phyloP scores from a whole-genome alignment of 2,329 filamentous ascomycete species.

The Meredithiella fracta region DNA sequence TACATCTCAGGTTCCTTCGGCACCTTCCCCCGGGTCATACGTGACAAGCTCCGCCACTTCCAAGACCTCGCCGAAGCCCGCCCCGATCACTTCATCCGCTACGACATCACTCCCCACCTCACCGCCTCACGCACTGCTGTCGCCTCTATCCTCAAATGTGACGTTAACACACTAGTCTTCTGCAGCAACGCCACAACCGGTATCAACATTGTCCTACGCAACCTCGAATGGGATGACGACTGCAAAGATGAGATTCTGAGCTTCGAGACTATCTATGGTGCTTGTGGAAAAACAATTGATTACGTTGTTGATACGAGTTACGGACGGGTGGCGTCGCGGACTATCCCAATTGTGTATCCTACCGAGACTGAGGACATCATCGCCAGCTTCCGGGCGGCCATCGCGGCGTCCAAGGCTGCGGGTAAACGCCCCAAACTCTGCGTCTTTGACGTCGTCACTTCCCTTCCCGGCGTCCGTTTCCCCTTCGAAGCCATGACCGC shows the following conservation, averaged over 20 bases:
- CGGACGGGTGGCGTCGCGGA: conserved; percentile 27
- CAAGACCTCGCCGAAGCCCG: conserved; percentile 49
- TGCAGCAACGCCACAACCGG: conserved; percentile 68
- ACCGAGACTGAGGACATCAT: conserved; percentile 52
- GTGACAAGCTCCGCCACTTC: conserved; percentile 41
- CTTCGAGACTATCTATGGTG: conserved; percentile 65
- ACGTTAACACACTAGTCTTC: conserved; percentile 52
- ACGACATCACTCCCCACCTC: conserved; percentile 44
- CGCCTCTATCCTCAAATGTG: conserved; percentile 49
- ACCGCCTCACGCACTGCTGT: conserved; percentile 48
- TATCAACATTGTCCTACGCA: conserved; percentile 65
- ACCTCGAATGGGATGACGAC: conserved; percentile 47
- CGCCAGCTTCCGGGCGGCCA: conserved; percentile 38
- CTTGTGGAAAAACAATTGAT: conserved; percentile 56
- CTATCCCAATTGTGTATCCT: conserved; percentile 51
- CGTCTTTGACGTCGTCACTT: conserved; percentile 62
- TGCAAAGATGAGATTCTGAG: conserved; percentile 65
- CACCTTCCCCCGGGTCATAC: conserved; percentile 49
- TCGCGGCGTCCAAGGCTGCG: conserved; percentile 32
- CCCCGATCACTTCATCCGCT: conserved; percentile 64
- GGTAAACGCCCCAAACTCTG: conserved; percentile 46
- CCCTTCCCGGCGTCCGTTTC: conserved; percentile 60
- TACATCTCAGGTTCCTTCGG: conserved; percentile 54
- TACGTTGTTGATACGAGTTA: conserved; percentile 52
- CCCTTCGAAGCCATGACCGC: conserved; percentile 55